Evolutionary conservation across 2,329 filamentous ascomycete species (phyloP).

Genomic region (Aspergillus vadensis): DNA sequence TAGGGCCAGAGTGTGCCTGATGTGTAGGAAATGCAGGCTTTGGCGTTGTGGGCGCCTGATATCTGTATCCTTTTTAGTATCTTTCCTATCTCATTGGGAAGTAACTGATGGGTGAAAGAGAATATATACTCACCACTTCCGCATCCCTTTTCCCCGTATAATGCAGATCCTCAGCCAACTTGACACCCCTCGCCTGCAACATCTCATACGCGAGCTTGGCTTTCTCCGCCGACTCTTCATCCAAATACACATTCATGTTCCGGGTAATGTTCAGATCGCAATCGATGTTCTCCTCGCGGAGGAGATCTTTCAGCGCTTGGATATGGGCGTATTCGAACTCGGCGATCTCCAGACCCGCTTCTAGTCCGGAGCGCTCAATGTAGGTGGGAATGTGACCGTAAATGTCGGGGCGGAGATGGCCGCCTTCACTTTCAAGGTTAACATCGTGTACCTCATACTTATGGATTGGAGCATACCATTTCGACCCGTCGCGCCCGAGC

Average conservation of each 20-base stretch:
- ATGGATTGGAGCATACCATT: constrained; percentile 36
- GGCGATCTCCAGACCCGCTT: constrained; percentile 43
- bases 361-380: constrained; percentile 39
- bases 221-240: constrained; percentile 36
- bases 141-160: constrained; percentile 30
- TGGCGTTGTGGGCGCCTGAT: constrained; percentile 45
- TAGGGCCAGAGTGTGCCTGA: constrained; percentile 61
- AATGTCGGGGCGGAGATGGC: constrained; percentile 48
- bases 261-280: constrained; percentile 49
- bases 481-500: constrained; percentile 49
- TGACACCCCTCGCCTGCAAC: constrained; percentile 32
- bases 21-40: constrained; percentile 40
- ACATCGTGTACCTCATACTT: not conserved
- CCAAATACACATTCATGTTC: constrained; percentile 46
- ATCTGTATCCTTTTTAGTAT: constrained; percentile 21
- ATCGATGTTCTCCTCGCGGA: constrained; percentile 47
- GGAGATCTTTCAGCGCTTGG: constrained; percentile 44
- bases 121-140: constrained; percentile 29
- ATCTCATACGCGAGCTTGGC: constrained; percentile 31
- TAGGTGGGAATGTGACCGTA: constrained; percentile 45
- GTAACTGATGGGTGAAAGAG: not conserved
- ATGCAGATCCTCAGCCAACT: constrained; percentile 35
- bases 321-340: constrained; percentile 48
- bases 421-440: constrained; percentile 23
- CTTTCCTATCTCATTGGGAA: not conserved